Base-by-base conservation (phyloP, 345 rosid species). In the Rhodamnia argentea region DNA sequence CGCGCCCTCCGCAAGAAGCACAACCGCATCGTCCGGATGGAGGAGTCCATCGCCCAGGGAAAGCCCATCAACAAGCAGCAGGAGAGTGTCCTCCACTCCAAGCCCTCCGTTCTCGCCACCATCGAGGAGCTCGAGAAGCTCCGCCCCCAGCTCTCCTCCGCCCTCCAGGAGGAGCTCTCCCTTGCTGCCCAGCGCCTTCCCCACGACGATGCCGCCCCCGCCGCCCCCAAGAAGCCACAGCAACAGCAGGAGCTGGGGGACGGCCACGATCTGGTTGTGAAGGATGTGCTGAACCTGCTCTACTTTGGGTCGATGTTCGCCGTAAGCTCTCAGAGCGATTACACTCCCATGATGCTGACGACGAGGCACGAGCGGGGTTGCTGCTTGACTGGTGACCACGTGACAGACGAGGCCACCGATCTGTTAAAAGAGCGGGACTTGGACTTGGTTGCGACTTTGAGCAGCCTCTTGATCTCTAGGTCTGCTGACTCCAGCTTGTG, bases 51-150 rank as follows among this genome's bases (percentile, higher is more conserved):
- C 53, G 85, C 96, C 58, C 99, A 93, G 55, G 99, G 99, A 1
- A 97, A 95, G 87, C 24, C 91, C 78, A 90, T 97, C 89, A 93
- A 93, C 92, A 94, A 92, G 86, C 99, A 96, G 86, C 99, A 97
- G 85, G 93, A 95, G 52, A 98, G 95, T 51, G 93, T 94, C 56
- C 93, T 95, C 86, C 96, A 94, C 58, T 94, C 99, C 7, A 96
- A 97, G 85, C 95, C 96, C 62, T 74, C 91, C 84, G 92, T 96
- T 85, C 8, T 86, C 85, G 90, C 93, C 84, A 85, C 92, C 7
- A 94, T 96, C 86, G 99, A 97, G 12, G 99, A 97, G 89, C 95
- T 97, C 78, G 99, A 96, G 85, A 94, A 94, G 93, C 93, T 97
- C 51, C 94, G 94, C 53, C 83, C 89, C 62, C 98, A 96, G 53